Conservation (phyloP, 23 red algal species). For the Gracilariopsis chorda region DNA sequence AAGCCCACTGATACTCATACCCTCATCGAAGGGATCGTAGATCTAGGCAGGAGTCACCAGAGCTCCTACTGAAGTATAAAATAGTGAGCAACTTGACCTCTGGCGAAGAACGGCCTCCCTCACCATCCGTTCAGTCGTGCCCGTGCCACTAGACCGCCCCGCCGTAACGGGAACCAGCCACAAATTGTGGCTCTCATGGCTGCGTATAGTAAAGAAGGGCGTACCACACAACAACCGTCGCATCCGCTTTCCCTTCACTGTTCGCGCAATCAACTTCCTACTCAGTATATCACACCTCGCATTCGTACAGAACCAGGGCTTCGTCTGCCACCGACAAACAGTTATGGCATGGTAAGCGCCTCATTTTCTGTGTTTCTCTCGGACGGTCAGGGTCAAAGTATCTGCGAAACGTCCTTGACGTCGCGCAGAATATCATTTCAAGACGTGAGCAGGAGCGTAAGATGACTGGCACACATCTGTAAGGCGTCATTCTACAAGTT, state of each 20-base stretch:
- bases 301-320: not conserved
- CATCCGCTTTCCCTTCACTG: not conserved
- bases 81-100: too few relatives aligned
- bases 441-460: constrained; percentile 55
- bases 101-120: too few relatives aligned
- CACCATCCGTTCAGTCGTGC: too few relatives aligned
- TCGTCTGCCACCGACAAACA: not conserved
- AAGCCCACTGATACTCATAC: too few relatives aligned
- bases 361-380: constrained; percentile 67
- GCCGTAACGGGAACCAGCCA: not conserved
- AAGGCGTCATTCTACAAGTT: constrained; percentile 50
- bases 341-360: constrained; percentile 35
- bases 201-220: not conserved
- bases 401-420: constrained; percentile 39
- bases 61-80: too few relatives aligned
- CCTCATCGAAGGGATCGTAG: too few relatives aligned
- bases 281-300: not conserved
- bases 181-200: not conserved
- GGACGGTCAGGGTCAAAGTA: constrained; percentile 63
- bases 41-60: too few relatives aligned
- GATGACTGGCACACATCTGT: constrained; percentile 26
- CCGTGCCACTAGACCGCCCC: not conserved
- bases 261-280: not conserved
- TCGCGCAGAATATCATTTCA: constrained; percentile 16
- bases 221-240: not conserved